Conservation (phyloP, 768 basidiomycete species). For the Mycena metata region DNA sequence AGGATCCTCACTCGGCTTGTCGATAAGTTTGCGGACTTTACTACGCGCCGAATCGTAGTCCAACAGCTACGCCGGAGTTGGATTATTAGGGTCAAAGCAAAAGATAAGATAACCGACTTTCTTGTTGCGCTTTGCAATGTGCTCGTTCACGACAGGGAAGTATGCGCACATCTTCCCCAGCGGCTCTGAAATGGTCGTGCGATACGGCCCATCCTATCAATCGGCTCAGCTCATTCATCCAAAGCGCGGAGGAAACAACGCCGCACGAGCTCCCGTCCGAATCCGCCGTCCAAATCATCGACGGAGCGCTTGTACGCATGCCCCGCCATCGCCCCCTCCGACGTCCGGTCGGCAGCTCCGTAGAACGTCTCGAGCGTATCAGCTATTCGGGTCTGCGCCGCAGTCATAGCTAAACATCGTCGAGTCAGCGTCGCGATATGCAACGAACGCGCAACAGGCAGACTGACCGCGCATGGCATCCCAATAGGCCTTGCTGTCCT, state of each 20-base stretch:
- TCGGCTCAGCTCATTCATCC: slow-evolving; percentile 7
- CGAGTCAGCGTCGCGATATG: slow-evolving; percentile 1
- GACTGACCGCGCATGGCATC: slow-evolving; percentile 92
- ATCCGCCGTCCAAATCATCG: slow-evolving; percentile 90
- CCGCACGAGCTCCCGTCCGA: slow-evolving; percentile 87
- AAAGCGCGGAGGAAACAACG: neutral
- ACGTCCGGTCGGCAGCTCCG: slow-evolving; percentile 82
- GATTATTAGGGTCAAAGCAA: neutral
- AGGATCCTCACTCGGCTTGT: slow-evolving; percentile 94
- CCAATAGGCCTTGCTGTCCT: slow-evolving; percentile 94
- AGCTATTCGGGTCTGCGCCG: slow-evolving; percentile 92
- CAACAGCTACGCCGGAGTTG: slow-evolving; percentile 70
- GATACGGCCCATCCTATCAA: slow-evolving; percentile 89
- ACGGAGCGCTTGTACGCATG: slow-evolving; percentile 97
- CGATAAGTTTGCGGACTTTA: slow-evolving; percentile 88
- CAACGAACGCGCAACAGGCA: neutral
- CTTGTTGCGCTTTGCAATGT: slow-evolving; percentile 95
- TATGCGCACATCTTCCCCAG: slow-evolving; percentile 97
- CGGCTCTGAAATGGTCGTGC: slow-evolving; percentile 95
- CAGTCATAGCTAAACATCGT: slow-evolving; percentile 83
- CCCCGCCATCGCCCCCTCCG: slow-evolving; percentile 96
- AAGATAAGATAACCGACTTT: slow-evolving; percentile 69
- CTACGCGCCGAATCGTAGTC: slow-evolving; percentile 96
- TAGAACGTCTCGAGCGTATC: slow-evolving; percentile 97
- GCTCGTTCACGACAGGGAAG: slow-evolving; percentile 93